A percentile compares a stretch with the other conserved stretches of the same genome.
phyloP scores from a whole-genome alignment of 2,329 filamentous ascomycete species.

The Clarireedia monteithiana region DNA sequence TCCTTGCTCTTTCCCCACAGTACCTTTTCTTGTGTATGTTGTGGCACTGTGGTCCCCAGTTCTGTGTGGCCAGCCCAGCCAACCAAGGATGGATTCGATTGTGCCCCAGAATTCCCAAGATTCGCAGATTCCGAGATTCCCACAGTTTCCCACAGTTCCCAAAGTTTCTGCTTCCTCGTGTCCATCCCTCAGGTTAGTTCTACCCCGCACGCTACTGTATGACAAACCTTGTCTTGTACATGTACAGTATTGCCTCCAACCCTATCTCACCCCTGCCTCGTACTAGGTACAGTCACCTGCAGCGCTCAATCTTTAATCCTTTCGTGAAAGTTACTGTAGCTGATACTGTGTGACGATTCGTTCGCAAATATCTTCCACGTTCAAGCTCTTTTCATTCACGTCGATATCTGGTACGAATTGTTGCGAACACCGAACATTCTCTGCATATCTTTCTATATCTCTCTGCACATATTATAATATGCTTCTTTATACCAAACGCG shows the following conservation, averaged over 20 bases:
- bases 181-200: not conserved
- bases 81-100: too few species aligned
- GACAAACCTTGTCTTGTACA: not conserved
- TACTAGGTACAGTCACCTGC: not conserved
- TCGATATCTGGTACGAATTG: not conserved
- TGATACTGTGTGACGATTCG: not conserved
- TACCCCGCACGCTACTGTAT: not conserved
- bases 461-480: slow-evolving; percentile 29
- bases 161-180: not conserved
- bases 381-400: not conserved
- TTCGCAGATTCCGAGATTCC: too few species aligned
- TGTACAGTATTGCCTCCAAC: too few species aligned
- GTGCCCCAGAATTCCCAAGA: not conserved
- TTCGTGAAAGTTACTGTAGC: not conserved
- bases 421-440: not conserved
- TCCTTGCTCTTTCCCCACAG: too few species aligned
- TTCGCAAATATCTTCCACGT: not conserved
- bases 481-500: slow-evolving; percentile 51
- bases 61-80: too few species aligned
- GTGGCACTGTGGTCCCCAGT: too few species aligned
- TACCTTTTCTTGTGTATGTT: too few species aligned
- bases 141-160: too few species aligned
- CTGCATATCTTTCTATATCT: not conserved
- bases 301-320: not conserved
- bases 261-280: too few species aligned